Evolutionary conservation across 768 basidiomycete genomes (phyloP), one percentile per base, ranked within the genome.

Genomic region (Harrya chromipes): DNA sequence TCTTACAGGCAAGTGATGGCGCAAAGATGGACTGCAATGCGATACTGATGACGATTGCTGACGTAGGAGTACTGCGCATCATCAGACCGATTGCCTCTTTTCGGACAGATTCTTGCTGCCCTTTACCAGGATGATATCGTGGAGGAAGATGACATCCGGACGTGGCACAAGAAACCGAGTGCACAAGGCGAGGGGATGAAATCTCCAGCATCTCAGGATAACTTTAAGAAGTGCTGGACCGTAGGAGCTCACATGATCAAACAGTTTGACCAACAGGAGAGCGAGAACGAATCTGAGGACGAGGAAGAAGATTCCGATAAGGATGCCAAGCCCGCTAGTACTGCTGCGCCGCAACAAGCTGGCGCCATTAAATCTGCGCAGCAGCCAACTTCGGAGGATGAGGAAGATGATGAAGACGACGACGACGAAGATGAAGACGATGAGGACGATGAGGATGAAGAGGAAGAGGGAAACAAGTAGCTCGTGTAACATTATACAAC

Each of bases 91-190:
- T 67, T 82, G 59, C 74, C 81, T 16, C 73, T 92, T 49, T 98
- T 97, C 67, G 89, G 88, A 4, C 83, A 89, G 60, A 80, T 95
- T 48, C 79, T 98, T 20, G 86, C 86, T 26, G 85, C 85, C 4
- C 73, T 94, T 13, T 99, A 97, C 67, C 89, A 95, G 62, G 77
- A 79, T n/a, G 95, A 99, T 65, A 80, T 97, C 39, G 84, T 97
- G 3, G 89, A 90, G 42, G 93, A 94, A 60, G 87, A 91, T 43
- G 86, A 92, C 55, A 86, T 97, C 56, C 82, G 90, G n/a, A 75
- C 72, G 42, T 99, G 95, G 95, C 85, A 94, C 67, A 72, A 66
- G 46, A 74, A 71, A 43, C 76, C 80, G 20, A 70, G 62, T 41
- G 80, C 83, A 24, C 77, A 74, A 62, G 87, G 78, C 27, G 73